phyloP scores from a whole-genome alignment of 1,284 basidiomycete genomes.

The Ustilago nuda region DNA sequence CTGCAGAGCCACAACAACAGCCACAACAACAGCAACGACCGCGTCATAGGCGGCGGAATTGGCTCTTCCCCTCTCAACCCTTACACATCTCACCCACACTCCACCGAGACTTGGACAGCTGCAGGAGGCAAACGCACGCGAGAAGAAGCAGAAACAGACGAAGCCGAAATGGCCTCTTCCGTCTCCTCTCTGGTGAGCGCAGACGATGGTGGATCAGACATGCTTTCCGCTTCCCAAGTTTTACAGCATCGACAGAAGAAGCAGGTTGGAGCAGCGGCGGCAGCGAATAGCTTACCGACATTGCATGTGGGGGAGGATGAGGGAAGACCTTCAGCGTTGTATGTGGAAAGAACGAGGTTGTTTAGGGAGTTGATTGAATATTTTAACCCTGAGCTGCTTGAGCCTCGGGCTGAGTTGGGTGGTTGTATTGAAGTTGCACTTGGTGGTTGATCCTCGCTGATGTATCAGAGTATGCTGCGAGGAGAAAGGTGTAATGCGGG shows the following conservation, averaged over 20 bases:
- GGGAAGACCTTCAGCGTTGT: slow-evolving; percentile 39
- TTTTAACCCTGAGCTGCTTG: slow-evolving; percentile 58
- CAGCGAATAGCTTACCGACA: slow-evolving; percentile 8
- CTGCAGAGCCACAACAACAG: not conserved
- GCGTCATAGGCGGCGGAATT: slow-evolving; percentile 14
- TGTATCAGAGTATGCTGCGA: not conserved
- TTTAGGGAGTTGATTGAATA: slow-evolving; percentile 65
- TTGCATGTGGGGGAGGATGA: slow-evolving; percentile 37
- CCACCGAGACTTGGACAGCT: slow-evolving; percentile 24
- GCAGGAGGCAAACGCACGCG: slow-evolving; percentile 35
- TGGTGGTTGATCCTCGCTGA: slow-evolving; percentile 10
- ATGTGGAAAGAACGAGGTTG: slow-evolving; percentile 54
- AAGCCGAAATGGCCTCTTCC: slow-evolving; percentile 41
- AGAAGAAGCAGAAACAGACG: slow-evolving; percentile 44
- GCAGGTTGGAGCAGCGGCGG: not conserved
- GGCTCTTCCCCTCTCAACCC: slow-evolving; percentile 40
- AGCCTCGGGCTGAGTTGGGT: slow-evolving; percentile 64
- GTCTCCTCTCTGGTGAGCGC: slow-evolving; percentile 46
- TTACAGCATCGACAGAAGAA: slow-evolving; percentile 32
- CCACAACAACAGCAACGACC: not conserved
- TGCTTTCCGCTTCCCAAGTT: slow-evolving; percentile 44
- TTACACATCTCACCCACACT: slow-evolving; percentile 1
- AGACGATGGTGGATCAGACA: slow-evolving; percentile 39
- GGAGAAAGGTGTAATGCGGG: not conserved
- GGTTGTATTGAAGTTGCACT: slow-evolving; percentile 55